phyloP scores from a whole-genome alignment of 352 stramenopile genomes.

The Globisporangium nunn region DNA sequence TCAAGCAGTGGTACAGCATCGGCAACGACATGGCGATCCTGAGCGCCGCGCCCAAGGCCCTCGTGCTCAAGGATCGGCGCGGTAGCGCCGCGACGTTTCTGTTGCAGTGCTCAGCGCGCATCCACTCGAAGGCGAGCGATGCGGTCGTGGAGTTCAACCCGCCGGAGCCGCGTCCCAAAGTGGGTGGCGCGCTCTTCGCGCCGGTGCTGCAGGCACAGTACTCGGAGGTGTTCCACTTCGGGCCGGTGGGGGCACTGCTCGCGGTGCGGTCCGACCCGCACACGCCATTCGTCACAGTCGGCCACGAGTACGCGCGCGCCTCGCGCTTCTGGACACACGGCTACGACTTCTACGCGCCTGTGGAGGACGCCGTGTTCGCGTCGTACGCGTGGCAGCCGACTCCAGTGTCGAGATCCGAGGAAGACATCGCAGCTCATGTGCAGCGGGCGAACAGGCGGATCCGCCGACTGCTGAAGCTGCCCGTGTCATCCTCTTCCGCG shows the following conservation, averaged over 20 bases:
- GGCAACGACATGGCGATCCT: slow-evolving; percentile 79
- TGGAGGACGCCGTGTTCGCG: slow-evolving; percentile 53
- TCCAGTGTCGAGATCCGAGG: slow-evolving; percentile 15
- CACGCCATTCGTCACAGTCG: slow-evolving; percentile 45
- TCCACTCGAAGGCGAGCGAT: slow-evolving; percentile 54
- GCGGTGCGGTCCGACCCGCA: slow-evolving; percentile 72
- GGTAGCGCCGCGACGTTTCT: slow-evolving; percentile 35
- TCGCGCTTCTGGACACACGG: slow-evolving; percentile 81
- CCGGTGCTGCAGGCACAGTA: slow-evolving; percentile 76
- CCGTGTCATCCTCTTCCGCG: slow-evolving; percentile 22
- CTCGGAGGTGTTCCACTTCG: slow-evolving; percentile 81
- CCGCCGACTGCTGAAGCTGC: slow-evolving; percentile 45
- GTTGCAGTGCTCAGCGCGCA: slow-evolving; percentile 75
- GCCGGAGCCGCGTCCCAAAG: slow-evolving; percentile 40
- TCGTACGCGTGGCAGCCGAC: slow-evolving; percentile 46
- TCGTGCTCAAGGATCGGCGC: slow-evolving; percentile 32
- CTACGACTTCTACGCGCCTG: slow-evolving; percentile 83
- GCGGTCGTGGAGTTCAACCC: slow-evolving; percentile 75
- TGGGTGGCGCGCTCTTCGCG: slow-evolving; percentile 22
- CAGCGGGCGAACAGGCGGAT: slow-evolving; percentile 48
- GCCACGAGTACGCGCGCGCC: slow-evolving; percentile 69
- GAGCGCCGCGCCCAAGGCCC: slow-evolving; percentile 54
- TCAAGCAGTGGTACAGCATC: slow-evolving; percentile 77
- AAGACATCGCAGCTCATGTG: slow-evolving; percentile 9
- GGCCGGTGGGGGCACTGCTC: slow-evolving; percentile 40